These are phyloP conservation scores for Trichocomaceae sp. DNA, from an alignment of 2,329 filamentous ascomycete genomes.

Conservation along the genomic window DNA sequence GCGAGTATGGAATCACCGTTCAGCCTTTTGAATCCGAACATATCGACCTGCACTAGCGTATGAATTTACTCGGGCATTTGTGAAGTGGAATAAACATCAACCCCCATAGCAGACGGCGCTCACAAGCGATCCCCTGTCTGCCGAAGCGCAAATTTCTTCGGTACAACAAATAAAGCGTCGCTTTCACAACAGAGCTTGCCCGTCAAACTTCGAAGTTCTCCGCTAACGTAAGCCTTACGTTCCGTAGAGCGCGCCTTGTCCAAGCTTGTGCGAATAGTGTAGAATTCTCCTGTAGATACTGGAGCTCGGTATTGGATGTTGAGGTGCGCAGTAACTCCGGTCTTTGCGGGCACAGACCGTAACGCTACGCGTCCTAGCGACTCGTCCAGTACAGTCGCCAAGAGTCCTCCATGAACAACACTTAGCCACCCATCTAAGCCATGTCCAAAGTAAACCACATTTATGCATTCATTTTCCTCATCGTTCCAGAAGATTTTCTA, in stretches of 20 bases:
- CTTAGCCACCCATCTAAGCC: constrained; percentile 63
- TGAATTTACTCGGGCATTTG: not conserved
- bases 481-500: constrained; percentile 61
- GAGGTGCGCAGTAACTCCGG: constrained; percentile 52
- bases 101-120: constrained; percentile 9
- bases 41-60: not conserved
- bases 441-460: constrained; percentile 63
- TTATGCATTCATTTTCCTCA: constrained; percentile 51
- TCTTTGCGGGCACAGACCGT: constrained; percentile 41
- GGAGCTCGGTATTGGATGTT: constrained; percentile 58
- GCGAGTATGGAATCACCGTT: not conserved
- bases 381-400: constrained; percentile 65
- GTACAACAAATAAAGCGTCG: constrained; percentile 54
- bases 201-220: constrained; percentile 32
- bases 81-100: not conserved
- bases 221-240: constrained; percentile 32
- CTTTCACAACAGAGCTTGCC: constrained; percentile 55
- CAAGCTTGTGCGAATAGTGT: constrained; percentile 50
- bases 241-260: constrained; percentile 34
- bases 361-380: constrained; percentile 59
- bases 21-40: not conserved
- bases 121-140: constrained; percentile 37
- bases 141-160: constrained; percentile 41
- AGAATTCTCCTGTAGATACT: constrained; percentile 55
- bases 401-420: constrained; percentile 63